Conservation (phyloP, 257 asterid genomes). For the Nyctanthes arbortristis region DNA sequence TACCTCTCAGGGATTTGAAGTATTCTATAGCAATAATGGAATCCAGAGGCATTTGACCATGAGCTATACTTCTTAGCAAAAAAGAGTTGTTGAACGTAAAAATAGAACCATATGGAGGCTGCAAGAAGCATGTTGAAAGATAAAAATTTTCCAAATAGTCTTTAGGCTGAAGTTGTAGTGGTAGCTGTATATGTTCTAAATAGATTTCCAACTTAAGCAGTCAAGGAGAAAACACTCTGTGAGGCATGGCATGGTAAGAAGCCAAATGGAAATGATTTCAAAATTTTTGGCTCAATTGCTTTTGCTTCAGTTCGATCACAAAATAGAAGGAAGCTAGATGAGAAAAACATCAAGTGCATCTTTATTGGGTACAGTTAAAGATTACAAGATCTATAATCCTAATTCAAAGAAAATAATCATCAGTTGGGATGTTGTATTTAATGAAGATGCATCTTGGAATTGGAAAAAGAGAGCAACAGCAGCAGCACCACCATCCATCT, state of each 20-base stretch:
- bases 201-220: no score
- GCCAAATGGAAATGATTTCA: background rate
- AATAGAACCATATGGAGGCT: background rate
- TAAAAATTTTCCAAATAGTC: background rate
- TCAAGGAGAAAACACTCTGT: background rate
- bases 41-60: no score
- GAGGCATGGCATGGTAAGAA: background rate
- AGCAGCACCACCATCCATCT: no score
- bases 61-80: constrained; percentile 6
- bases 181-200: background rate
- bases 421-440: background rate
- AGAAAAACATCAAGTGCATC: background rate
- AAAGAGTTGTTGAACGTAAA: constrained; percentile 4
- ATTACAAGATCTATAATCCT: background rate
- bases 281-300: constrained; percentile 10
- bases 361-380: background rate
- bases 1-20: background rate
- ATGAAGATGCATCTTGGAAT: background rate
- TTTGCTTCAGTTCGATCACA: background rate
- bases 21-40: no score
- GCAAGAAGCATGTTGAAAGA: constrained; percentile 1
- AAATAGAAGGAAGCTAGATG: background rate
- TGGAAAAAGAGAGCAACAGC: background rate
- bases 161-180: background rate
- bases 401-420: no score